Evolutionary conservation across 345 rosid species (phyloP).

Genomic region (Tarenaya hassleriana): DNA sequence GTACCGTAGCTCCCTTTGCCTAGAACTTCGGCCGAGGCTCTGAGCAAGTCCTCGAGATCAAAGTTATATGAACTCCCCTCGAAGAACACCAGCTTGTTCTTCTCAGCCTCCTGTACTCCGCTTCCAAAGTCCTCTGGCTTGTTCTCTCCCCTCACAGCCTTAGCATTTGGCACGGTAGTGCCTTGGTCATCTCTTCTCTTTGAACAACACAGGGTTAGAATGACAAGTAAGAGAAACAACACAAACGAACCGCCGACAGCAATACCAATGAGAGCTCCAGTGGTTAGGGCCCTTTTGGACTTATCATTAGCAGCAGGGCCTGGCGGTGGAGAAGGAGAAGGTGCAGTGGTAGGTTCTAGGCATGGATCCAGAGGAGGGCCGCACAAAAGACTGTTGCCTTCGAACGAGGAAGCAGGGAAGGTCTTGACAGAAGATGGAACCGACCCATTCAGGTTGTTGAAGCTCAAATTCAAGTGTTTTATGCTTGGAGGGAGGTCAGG

Average conservation of each 20-base stretch:
- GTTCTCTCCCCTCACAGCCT: slow-evolving; percentile 48
- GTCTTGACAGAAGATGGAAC: slow-evolving; percentile 56
- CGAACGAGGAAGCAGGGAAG: slow-evolving; percentile 64
- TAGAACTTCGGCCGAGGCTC: slow-evolving; percentile 95
- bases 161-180: slow-evolving; percentile 38
- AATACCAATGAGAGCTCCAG: slow-evolving; percentile 51
- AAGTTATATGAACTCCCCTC: slow-evolving; percentile 72
- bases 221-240: slow-evolving; percentile 39
- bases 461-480: slow-evolving; percentile 62
- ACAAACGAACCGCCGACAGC: slow-evolving; percentile 52
- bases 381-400: slow-evolving; percentile 61
- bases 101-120: slow-evolving; percentile 91
- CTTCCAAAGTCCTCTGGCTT: slow-evolving; percentile 85
- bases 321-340: slow-evolving; percentile 57
- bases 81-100: slow-evolving; percentile 91
- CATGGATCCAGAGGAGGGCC: slow-evolving; percentile 65
- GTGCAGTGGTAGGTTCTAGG: slow-evolving; percentile 34
- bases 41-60: slow-evolving; percentile 82
- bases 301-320: slow-evolving; percentile 20
- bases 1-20: slow-evolving; percentile 97
- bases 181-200: slow-evolving; percentile 42
- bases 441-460: slow-evolving; percentile 69
- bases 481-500: slow-evolving; percentile 53
- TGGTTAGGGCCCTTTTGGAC: slow-evolving; percentile 44
- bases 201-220: slow-evolving; percentile 46